Conservation (phyloP, 1,284 basidiomycete species). For the Trametes pubescens region DNA sequence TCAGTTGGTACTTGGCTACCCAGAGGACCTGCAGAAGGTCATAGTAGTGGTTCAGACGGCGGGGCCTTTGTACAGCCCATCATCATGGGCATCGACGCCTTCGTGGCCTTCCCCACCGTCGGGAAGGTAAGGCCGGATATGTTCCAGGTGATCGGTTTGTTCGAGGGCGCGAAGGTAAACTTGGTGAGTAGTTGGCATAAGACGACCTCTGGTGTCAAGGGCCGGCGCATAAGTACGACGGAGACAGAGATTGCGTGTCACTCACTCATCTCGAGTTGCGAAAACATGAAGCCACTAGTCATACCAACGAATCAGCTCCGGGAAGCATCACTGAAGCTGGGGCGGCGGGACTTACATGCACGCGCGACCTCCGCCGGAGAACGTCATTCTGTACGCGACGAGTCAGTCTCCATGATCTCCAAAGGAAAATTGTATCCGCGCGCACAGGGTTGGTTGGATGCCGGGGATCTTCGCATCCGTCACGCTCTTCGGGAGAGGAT, state of each 20-base stretch:
- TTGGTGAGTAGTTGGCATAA: constrained; percentile 2
- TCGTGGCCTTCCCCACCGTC: not conserved
- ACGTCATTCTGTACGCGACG: constrained; percentile 41
- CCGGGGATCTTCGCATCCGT: constrained; percentile 31
- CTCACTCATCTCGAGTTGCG: constrained; percentile 37
- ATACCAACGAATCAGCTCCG: not conserved
- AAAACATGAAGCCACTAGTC: constrained; percentile 45
- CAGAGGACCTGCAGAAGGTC: too few relatives aligned
- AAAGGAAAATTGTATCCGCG: not conserved
- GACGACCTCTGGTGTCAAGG: not conserved
- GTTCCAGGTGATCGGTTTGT: constrained; percentile 14
- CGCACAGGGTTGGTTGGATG: constrained; percentile 33
- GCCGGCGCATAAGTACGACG: not conserved
- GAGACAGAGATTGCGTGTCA: not conserved
- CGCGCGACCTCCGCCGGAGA: constrained; percentile 42
- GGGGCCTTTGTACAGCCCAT: too few relatives aligned
- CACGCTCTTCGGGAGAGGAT: constrained; percentile 17
- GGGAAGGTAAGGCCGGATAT: constrained; percentile 5
- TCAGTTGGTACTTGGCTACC: too few relatives aligned
- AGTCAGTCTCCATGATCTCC: not conserved
- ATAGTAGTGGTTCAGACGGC: too few relatives aligned
- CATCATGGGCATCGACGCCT: not conserved
- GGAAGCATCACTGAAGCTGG: not conserved
- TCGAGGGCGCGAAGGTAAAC: constrained; percentile 8
- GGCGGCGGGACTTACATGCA: constrained; percentile 42